Evolutionary conservation across 2,329 filamentous ascomycete genomes (phyloP), one percentile per base, ranked within the genome.

Genomic region (Tolypocladium paradoxum): DNA sequence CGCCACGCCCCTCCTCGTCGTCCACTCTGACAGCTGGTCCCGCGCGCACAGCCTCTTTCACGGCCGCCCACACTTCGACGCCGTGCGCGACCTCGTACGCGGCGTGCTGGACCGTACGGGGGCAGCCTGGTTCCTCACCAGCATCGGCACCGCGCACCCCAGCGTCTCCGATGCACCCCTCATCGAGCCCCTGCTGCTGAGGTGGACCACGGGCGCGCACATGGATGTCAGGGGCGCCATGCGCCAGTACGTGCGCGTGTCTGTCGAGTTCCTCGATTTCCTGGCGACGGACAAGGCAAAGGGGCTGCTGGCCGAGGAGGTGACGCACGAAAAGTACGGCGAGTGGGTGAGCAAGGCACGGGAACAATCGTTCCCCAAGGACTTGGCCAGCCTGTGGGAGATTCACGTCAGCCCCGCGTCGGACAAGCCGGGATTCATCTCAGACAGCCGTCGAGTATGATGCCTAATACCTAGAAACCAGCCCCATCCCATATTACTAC

Each of bases 21-120:
- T 86, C 38, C 80, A 87, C 67, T 85, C 81, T 48, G 76, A 81
- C 55, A 79, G 82, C 8, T 87, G 84, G 83, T 84, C 80, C 35
- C 72, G 72, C 35, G 69, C 71, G n/a, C 65, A 70, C 54, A 76
- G 73, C 35, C 61, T 81, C 48, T 86, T 86, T 67, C 82, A 80
- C 58, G 82, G 79, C 4, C 74, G 81, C 6, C 76, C 82, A 45
- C 83, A 87, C 64, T 87, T 86, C 55, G 76, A 81, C 36, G 78
- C 79, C 0, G 82, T 87, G 8, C 75, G 73, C 53, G 76, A 78
- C 8, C 70, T 86, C 2, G 79, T 79, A 2, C 65, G 71, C 22
- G 65, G 68, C 54, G 69, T 78, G 48, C 66, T 77, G 56, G 58
- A 68, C 54, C 66, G 74, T 52, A 65, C 71, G 16, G 71, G 73